phyloP scores from a whole-genome alignment of 225 moss, liverwort and hornwort genomes.

The Polytrichum formosum region DNA sequence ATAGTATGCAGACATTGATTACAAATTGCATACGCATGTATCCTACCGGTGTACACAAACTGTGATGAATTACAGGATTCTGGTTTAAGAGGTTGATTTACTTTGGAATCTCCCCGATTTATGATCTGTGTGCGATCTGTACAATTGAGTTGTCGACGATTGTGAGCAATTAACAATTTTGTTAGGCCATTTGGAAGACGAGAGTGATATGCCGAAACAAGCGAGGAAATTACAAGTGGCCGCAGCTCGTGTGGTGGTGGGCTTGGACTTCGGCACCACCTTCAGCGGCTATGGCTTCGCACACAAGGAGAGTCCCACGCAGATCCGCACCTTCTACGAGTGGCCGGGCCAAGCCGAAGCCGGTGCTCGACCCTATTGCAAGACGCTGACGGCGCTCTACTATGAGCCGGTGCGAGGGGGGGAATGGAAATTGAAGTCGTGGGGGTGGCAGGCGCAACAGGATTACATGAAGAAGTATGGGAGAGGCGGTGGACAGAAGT shows the following conservation, averaged over 20 bases:
- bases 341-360: slow-evolving; percentile 12
- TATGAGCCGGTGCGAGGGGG: neutral
- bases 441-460: slow-evolving; percentile 22
- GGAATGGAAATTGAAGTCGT: slow-evolving; percentile 5
- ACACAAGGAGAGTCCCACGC: neutral
- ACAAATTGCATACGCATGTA: too few species aligned
- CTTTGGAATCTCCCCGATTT: too few species aligned
- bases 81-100: too few species aligned
- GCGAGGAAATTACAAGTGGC: neutral
- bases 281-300: slow-evolving; percentile 6
- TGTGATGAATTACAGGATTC: too few species aligned
- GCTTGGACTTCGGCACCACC: slow-evolving; percentile 11
- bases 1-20: too few species aligned
- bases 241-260: slow-evolving; percentile 3
- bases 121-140: too few species aligned
- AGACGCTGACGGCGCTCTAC: slow-evolving; percentile 9
- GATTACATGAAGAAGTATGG: neutral
- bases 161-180: too few species aligned
- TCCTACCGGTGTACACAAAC: too few species aligned
- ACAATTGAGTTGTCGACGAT: too few species aligned
- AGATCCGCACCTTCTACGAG: slow-evolving; percentile 10
- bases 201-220: too few species aligned
- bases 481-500: neutral
- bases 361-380: slow-evolving; percentile 17
- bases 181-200: too few species aligned